A percentile compares a stretch with the other conserved stretches of the same genome.
These are phyloP conservation scores for Clathrus columnatus DNA, from an alignment of 768 basidiomycete genomes.

Conservation along the genomic window DNA sequence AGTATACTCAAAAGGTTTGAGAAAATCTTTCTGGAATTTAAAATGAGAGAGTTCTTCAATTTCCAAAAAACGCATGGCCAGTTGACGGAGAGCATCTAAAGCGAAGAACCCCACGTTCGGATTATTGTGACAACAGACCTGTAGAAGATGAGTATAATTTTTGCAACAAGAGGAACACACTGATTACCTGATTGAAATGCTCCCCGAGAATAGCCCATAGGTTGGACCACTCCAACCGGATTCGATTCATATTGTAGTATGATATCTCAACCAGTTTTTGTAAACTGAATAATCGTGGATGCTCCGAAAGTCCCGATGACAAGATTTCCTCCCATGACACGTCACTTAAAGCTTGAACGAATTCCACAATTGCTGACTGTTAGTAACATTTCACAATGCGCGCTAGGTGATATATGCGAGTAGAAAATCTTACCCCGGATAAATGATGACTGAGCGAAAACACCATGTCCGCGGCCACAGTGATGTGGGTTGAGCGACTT, in stretches of 20 bases:
- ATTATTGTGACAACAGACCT: constrained; percentile 99
- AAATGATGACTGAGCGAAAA: constrained; percentile 93
- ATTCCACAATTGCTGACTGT: constrained; percentile 94
- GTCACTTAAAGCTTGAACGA: constrained; percentile 90
- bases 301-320: constrained; percentile 88
- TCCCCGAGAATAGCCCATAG: constrained; percentile 97
- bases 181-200: constrained; percentile 89
- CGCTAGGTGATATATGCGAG: neutral
- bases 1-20: constrained; percentile 96
- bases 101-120: constrained; percentile 96
- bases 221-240: constrained; percentile 96
- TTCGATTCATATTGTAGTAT: constrained; percentile 98
- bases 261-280: constrained; percentile 99
- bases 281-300: constrained; percentile 91
- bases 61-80: constrained; percentile 97
- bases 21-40: constrained; percentile 98
- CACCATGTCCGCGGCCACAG: constrained; percentile 98
- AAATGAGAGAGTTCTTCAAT: constrained; percentile 98
- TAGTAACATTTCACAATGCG: neutral
- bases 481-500: constrained; percentile 95
- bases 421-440: constrained; percentile 66
- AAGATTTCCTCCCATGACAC: constrained; percentile 99
- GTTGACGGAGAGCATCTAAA: constrained; percentile 88
- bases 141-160: constrained; percentile 10
- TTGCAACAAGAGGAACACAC: neutral